These are phyloP conservation scores for Coccinonectria pachysandricola DNA, from an alignment of 2,329 filamentous ascomycete species.

Conservation along the genomic window DNA sequence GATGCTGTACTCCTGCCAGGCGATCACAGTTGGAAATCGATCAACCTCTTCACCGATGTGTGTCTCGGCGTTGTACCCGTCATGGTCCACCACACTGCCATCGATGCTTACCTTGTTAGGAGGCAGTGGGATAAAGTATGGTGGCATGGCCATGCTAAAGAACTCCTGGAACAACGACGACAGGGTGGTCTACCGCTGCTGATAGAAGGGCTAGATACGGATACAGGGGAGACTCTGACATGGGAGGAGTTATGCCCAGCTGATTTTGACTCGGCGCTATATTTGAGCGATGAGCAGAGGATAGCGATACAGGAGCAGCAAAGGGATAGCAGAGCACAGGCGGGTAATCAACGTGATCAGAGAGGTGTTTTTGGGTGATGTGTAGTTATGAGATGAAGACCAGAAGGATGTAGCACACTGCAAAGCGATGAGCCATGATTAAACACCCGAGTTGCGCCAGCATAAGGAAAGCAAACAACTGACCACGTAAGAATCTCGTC, in stretches of 20 bases:
- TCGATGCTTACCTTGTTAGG: slow-evolving; percentile 11
- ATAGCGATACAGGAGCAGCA: background rate
- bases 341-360: no score
- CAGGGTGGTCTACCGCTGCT: slow-evolving; percentile 8
- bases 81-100: slow-evolving; percentile 20
- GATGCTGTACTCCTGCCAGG: slow-evolving; percentile 2
- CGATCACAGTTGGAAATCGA: slow-evolving; percentile 12
- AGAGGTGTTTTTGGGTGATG: no score
- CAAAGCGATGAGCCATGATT: no score
- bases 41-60: slow-evolving; percentile 19
- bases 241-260: slow-evolving; percentile 19
- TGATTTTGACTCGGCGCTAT: slow-evolving; percentile 15
- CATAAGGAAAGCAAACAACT: no score
- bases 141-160: slow-evolving; percentile 12
- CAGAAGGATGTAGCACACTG: no score
- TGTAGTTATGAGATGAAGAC: no score
- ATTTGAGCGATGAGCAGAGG: slow-evolving; percentile 8
- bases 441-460: no score
- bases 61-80: slow-evolving; percentile 19
- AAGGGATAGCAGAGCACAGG: no score
- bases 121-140: slow-evolving; percentile 16
- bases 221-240: slow-evolving; percentile 7
- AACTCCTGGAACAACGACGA: slow-evolving; percentile 10
- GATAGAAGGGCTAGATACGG: slow-evolving; percentile 7
- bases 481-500: no score